phyloP scores from a whole-genome alignment of 2,329 filamentous ascomycete species.

The Decorospora gaudefroyi region DNA sequence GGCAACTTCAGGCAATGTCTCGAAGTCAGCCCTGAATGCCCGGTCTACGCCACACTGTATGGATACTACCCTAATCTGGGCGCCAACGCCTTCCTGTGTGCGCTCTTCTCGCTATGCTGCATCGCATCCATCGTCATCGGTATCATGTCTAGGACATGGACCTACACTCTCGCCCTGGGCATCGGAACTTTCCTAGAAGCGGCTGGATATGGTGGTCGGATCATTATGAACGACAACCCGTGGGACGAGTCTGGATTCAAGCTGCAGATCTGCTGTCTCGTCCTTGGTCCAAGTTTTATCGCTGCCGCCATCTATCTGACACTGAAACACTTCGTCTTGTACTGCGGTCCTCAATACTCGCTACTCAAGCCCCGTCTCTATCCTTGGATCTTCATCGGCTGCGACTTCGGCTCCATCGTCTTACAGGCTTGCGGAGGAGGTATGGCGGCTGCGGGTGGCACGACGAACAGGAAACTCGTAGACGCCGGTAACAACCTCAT shows the following conservation, averaged over 20 bases:
- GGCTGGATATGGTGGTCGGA: constrained; percentile 51
- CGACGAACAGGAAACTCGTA: constrained; percentile 41
- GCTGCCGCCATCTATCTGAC: constrained; percentile 56
- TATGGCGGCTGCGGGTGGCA: constrained; percentile 53
- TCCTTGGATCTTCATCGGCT: constrained; percentile 62
- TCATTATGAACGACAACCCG: constrained; percentile 51
- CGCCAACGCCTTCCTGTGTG: constrained; percentile 47
- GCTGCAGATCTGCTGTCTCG: constrained; percentile 51
- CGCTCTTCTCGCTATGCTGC: constrained; percentile 28
- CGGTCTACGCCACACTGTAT: constrained; percentile 47
- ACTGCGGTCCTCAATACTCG: constrained; percentile 51
- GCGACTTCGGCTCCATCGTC: constrained; percentile 60
- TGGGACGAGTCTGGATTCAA: constrained; percentile 51
- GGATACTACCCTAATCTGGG: constrained; percentile 49
- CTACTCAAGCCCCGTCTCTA: constrained; percentile 51
- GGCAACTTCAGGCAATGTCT: constrained; percentile 31
- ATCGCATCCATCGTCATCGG: constrained; percentile 26
- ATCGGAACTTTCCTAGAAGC: constrained; percentile 51
- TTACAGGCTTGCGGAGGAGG: constrained; percentile 62
- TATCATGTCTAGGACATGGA: constrained; percentile 44
- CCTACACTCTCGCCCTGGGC: constrained; percentile 50
- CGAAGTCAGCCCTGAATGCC: constrained; percentile 32
- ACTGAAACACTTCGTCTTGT: constrained; percentile 53
- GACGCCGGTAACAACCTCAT: constrained; percentile 58
- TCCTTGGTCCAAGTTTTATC: constrained; percentile 52